Evolutionary conservation across 2,329 filamentous ascomycete genomes (phyloP), one percentile per base, ranked within the genome.

Genomic region (Thielaviopsis euricoi): DNA sequence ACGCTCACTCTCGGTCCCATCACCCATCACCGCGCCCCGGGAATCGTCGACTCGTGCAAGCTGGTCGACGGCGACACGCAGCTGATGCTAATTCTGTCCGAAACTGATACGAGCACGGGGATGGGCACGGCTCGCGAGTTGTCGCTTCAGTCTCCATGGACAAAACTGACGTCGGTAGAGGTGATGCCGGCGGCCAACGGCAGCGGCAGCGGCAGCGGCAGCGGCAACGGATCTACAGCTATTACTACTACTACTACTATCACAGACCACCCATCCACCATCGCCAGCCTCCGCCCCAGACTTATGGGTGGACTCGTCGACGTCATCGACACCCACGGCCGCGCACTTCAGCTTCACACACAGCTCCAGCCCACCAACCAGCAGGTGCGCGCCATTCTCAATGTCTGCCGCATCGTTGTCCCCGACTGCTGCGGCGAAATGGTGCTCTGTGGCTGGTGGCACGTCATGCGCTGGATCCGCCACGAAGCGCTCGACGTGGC

Each of bases 101-200:
- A 84, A 63, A 79, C 81, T 23, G 76, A 77, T 55, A 74, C n/a
- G n/a, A n/a, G n/a, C n/a, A n/a, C n/a, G n/a, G n/a, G n/a, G n/a
- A n/a, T n/a, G n/a, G n/a, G 81, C 62, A 83, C 84, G 1, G 76
- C 77, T 29, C 78, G 80, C 52, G 81, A 86, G 64, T 69, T 91
- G 17, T 87, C 83, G 62, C 71, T 87, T 10, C 86, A 89, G 67
- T 85, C 85, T 6, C 86, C 85, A 0, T 90, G 86, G 86, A 83
- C 83, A 59, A 77, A 78, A 56, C 74, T 86, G 13, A 80, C 82
- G n/a, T 81, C 81, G 50, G 71, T 89, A n/a, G 72, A 76, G 0
- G 69, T 89, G 1, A 69, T 89, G 1, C 83, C 85, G 1, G 64
- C 75, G 26, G 71, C 89, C 21, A 75, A 82, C 58, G 81, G 85